phyloP scores from a whole-genome alignment of 768 basidiomycete species.

The Thelephora ganbajun region DNA sequence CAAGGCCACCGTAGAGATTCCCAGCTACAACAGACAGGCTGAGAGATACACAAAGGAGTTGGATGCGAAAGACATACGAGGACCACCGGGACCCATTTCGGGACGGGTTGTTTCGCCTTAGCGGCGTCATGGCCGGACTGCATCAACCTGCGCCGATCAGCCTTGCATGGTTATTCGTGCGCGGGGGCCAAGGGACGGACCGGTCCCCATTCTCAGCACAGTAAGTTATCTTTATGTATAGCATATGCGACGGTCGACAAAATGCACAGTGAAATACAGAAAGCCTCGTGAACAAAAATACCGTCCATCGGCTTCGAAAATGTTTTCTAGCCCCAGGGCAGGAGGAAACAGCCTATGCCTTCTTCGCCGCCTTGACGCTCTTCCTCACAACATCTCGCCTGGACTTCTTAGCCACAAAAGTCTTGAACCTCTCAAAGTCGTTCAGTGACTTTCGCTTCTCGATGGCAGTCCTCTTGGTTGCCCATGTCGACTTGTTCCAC shows the following conservation, averaged over 20 bases:
- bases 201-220: too few species aligned
- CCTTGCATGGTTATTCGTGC: too few species aligned
- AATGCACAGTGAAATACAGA: too few species aligned
- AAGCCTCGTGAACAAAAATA: too few species aligned
- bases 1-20: conserved; percentile 18
- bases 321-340: too few species aligned
- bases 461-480: conserved; percentile 66
- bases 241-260: too few species aligned
- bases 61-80: conserved; percentile 11
- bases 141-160: too few species aligned
- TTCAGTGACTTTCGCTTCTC: conserved; percentile 62
- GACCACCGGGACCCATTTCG: conserved; percentile 18
- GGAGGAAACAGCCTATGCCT: conserved; percentile 21
- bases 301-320: too few species aligned
- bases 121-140: too few species aligned
- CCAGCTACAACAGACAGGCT: conserved; percentile 10
- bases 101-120: conserved; percentile 9
- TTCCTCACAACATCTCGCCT: conserved; percentile 71
- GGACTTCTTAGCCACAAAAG: conserved; percentile 82
- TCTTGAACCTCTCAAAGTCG: conserved; percentile 87
- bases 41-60: not conserved
- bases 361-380: conserved; percentile 42
- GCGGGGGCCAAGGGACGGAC: too few species aligned
- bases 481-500: conserved; percentile 86
- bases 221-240: too few species aligned